Conservation (phyloP, 495 filamentous ascomycete genomes). For the Penicillium bovifimosum region DNA sequence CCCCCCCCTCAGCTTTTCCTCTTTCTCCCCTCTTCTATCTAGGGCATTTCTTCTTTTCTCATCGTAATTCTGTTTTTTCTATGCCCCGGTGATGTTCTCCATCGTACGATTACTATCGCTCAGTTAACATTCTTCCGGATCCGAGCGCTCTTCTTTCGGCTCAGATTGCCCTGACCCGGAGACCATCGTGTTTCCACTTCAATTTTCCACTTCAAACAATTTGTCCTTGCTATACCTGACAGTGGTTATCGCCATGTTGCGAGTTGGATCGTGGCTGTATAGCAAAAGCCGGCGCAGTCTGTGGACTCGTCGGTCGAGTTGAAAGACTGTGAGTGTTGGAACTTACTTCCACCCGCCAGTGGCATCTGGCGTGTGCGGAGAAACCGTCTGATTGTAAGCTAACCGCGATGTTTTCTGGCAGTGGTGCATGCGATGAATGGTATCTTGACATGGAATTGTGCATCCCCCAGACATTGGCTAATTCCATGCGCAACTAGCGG, state of each 20-base stretch:
- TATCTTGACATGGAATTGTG: conserved; percentile 22
- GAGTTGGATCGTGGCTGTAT: conserved; percentile 53
- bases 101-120: conserved; percentile 14
- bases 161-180: conserved; percentile 9
- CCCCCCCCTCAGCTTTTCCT: conserved; percentile 6
- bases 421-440: conserved; percentile 62
- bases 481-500: conserved; percentile 28
- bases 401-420: conserved; percentile 23
- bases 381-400: conserved; percentile 12
- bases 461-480: background rate
- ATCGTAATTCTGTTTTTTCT: background rate
- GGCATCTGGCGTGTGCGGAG: background rate
- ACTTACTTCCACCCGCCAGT: too few species aligned
- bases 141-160: conserved; percentile 15
- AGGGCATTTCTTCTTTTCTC: background rate
- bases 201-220: too few species aligned
- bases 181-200: background rate
- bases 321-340: conserved; percentile 48
- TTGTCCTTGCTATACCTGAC: background rate
- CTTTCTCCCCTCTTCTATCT: background rate
- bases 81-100: conserved; percentile 18
- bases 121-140: conserved; percentile 30
- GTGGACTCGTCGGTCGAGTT: conserved; percentile 55
- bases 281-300: conserved; percentile 52
- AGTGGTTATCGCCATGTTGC: conserved; percentile 28